Conservation (phyloP, 2,329 filamentous ascomycete species). For the Fusarium brevicatenulatum region DNA sequence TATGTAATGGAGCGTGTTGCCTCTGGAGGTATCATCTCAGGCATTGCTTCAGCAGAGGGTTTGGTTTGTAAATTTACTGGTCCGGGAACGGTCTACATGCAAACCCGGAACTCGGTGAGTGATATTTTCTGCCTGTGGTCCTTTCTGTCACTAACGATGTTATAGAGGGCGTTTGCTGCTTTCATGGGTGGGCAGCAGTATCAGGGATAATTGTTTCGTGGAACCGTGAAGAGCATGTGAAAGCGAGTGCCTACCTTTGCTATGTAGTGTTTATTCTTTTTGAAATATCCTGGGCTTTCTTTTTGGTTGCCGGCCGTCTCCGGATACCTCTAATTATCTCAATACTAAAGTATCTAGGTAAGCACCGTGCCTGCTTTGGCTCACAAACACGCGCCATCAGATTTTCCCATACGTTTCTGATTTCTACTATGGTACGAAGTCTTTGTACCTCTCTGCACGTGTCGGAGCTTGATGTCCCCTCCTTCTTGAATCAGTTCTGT, state of each 20-base stretch:
- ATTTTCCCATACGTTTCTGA: background rate
- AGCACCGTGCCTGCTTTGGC: background rate
- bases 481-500: background rate
- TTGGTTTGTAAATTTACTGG: constrained; percentile 94
- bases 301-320: background rate
- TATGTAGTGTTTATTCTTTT: background rate
- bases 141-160: constrained; percentile 13
- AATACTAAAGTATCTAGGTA: background rate
- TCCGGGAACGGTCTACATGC: constrained; percentile 90
- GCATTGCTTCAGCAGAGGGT: constrained; percentile 82
- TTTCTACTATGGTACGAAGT: background rate
- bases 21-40: constrained; percentile 93
- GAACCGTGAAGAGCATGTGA: background rate
- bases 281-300: constrained; percentile 1
- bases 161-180: constrained; percentile 62
- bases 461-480: background rate
- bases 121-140: constrained; percentile 21
- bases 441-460: background rate
- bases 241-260: background rate
- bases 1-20: constrained; percentile 91
- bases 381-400: background rate
- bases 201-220: constrained; percentile 38
- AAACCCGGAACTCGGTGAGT: constrained; percentile 84
- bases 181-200: constrained; percentile 61
- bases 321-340: constrained; percentile 31